Conservation (phyloP, 2,329 filamentous ascomycete species). For the Colletotrichum falcatum region DNA sequence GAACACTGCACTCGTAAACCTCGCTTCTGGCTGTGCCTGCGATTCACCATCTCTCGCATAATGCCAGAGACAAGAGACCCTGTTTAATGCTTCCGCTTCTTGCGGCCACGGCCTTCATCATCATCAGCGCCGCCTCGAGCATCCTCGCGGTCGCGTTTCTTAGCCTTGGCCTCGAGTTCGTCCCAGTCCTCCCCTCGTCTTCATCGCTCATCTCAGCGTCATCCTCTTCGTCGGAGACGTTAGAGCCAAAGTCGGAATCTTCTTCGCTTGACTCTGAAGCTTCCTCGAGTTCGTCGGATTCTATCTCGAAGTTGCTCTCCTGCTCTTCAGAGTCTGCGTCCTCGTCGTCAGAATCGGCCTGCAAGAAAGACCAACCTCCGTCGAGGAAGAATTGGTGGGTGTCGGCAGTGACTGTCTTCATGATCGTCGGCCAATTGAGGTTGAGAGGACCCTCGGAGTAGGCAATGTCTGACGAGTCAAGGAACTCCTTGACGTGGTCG, state of each 20-base stretch:
- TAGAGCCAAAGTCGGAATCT: conserved; percentile 93
- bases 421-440: conserved; percentile 98
- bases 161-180: conserved; percentile 90
- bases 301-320: conserved; percentile 92
- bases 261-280: conserved; percentile 82
- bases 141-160: conserved; percentile 80
- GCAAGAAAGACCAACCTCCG: conserved; percentile 94
- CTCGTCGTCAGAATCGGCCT: conserved; percentile 88
- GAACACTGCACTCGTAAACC: conserved; percentile 24
- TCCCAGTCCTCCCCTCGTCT: conserved; percentile 94
- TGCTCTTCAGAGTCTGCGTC: conserved; percentile 84
- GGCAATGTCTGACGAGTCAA: conserved; percentile 94
- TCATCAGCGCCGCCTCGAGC: conserved; percentile 84
- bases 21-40: conserved; percentile 13
- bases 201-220: conserved; percentile 79
- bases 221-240: conserved; percentile 85
- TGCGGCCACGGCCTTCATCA: conserved; percentile 79
- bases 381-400: conserved; percentile 96
- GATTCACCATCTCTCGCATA: background rate
- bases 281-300: conserved; percentile 87
- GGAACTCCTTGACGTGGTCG: conserved; percentile 96
- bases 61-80: background rate
- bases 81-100: conserved; percentile 71
- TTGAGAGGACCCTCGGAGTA: conserved; percentile 96
- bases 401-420: conserved; percentile 97